phyloP scores from a whole-genome alignment of 2,329 filamentous ascomycete species.

The Fusarium subtropicale region DNA sequence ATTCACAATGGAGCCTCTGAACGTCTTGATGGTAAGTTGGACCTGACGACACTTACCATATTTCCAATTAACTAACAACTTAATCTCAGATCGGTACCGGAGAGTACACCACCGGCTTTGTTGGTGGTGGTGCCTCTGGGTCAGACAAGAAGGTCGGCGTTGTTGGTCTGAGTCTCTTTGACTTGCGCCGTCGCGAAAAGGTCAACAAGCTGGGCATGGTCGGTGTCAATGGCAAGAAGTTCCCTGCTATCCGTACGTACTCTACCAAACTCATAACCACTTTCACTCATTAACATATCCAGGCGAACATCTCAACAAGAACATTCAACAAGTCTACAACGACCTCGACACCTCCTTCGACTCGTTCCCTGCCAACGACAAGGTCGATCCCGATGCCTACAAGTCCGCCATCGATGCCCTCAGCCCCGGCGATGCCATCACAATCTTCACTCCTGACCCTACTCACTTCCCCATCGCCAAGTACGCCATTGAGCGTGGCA shows the following conservation, averaged over 20 bases:
- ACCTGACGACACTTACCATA: not conserved
- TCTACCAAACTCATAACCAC: not conserved
- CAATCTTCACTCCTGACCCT: conserved; percentile 94
- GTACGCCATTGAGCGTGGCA: conserved; percentile 87
- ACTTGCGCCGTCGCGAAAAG: conserved; percentile 87
- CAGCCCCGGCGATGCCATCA: conserved; percentile 85
- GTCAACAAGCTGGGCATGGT: conserved; percentile 90
- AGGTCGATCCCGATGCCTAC: conserved; percentile 82
- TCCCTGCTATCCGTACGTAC: conserved; percentile 84
- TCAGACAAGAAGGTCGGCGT: conserved; percentile 98
- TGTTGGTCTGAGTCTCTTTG: conserved; percentile 89
- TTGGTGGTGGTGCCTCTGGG: conserved; percentile 82
- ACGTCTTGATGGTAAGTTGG: conserved; percentile 72
- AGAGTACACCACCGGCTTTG: conserved; percentile 96
- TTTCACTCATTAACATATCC: conserved; percentile 26
- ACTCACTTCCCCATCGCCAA: conserved; percentile 93
- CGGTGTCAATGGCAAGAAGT: conserved; percentile 88
- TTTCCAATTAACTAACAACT: conserved; percentile 7
- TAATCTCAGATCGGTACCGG: conserved; percentile 81
- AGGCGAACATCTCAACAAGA: conserved; percentile 87
- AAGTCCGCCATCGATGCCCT: conserved; percentile 89
- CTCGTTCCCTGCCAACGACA: conserved; percentile 81
- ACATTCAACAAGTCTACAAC: conserved; percentile 91
- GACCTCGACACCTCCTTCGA: conserved; percentile 86
- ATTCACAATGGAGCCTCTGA: conserved; percentile 67